Percentiles rank a stretch among this genome's conserved stretches.
Evolutionary conservation across 768 basidiomycete species (phyloP).

Genomic region (Crassisporium funariophilum): DNA sequence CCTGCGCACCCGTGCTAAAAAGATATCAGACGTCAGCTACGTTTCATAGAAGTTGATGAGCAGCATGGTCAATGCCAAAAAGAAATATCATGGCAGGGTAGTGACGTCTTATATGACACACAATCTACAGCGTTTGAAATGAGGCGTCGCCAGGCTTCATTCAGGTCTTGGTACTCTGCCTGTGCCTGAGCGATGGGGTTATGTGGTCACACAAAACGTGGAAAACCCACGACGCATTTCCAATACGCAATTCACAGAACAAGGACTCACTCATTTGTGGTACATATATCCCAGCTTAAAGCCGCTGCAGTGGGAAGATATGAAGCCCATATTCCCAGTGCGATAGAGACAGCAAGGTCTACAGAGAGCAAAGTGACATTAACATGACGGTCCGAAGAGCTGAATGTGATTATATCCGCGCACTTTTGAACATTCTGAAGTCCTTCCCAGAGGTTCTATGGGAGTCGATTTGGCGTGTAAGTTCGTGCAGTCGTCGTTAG

Average conservation of each 20-base stretch:
- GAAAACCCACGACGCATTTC: too few relatives aligned
- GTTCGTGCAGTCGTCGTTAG: conserved; percentile 14
- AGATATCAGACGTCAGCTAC: too few relatives aligned
- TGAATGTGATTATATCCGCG: not conserved
- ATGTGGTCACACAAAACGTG: too few relatives aligned
- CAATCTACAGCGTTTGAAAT: too few relatives aligned
- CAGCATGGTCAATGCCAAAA: too few relatives aligned
- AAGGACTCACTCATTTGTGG: conserved; percentile 24
- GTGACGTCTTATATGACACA: too few relatives aligned
- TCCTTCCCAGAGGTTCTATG: not conserved
- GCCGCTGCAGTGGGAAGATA: conserved; percentile 23
- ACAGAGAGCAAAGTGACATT: conserved; percentile 1
- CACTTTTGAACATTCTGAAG: conserved; percentile 18
- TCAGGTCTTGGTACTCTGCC: too few relatives aligned
- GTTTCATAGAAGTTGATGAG: too few relatives aligned
- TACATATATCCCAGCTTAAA: conserved; percentile 25
- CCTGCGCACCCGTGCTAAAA: too few relatives aligned
- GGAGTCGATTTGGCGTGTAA: conserved; percentile 3
- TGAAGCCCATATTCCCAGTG: conserved; percentile 21
- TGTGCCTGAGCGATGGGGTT: too few relatives aligned
- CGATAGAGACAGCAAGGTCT: conserved; percentile 19
- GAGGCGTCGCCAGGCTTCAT: too few relatives aligned
- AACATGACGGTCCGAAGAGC: not conserved
- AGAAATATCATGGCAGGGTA: too few relatives aligned
- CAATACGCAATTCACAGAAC: not conserved